These are phyloP conservation scores for Pseudogymnoascus destructans DNA, from an alignment of 2,329 filamentous ascomycete genomes.

Conservation along the genomic window DNA sequence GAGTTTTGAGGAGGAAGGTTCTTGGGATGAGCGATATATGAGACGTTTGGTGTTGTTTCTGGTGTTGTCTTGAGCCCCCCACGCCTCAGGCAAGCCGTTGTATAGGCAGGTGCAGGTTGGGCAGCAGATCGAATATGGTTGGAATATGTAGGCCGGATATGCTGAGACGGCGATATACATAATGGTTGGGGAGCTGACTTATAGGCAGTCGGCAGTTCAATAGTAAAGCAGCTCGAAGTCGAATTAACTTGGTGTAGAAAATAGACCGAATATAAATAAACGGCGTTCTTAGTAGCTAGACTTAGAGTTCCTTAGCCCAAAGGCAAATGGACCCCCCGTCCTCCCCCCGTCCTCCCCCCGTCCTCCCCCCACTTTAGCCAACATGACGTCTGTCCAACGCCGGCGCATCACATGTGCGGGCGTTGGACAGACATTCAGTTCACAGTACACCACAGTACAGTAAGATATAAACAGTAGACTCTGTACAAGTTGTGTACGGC, in stretches of 20 bases:
- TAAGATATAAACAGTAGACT: background rate
- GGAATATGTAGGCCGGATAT: background rate
- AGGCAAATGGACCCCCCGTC: background rate
- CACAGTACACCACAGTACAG: background rate
- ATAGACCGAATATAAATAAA: background rate
- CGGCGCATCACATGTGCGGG: background rate
- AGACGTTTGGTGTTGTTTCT: background rate
- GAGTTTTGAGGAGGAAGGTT: background rate
- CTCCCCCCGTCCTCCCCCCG: background rate
- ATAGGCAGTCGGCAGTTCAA: background rate
- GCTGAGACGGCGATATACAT: background rate
- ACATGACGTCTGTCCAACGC: background rate
- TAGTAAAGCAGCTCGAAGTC: background rate
- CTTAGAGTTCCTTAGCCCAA: slow-evolving; percentile 5
- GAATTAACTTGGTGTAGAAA: background rate
- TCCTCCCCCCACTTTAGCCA: background rate
- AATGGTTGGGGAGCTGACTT: background rate
- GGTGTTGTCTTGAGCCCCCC: background rate
- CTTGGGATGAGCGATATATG: background rate
- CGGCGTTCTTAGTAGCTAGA: background rate
- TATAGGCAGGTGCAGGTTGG: slow-evolving; percentile 1
- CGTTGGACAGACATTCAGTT: too few species aligned
- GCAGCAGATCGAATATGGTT: background rate
- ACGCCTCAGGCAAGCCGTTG: slow-evolving; percentile 2
- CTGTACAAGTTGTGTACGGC: background rate